Evolutionary conservation across 2,329 filamentous ascomycete genomes (phyloP).

Genomic region (Escovopsis sp.): DNA sequence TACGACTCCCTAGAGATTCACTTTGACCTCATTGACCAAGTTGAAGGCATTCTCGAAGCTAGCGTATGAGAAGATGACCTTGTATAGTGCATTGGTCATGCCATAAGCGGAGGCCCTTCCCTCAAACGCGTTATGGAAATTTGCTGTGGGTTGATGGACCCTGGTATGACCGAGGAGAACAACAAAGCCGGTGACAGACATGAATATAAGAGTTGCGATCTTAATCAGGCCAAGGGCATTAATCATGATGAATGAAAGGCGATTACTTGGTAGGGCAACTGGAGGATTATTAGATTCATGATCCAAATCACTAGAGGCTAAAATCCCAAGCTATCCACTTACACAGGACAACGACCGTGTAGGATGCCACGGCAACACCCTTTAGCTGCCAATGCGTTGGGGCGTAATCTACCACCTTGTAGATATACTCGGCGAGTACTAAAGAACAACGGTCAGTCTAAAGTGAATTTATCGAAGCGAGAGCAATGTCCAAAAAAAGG

Average conservation of each 20-base stretch:
- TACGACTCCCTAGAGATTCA: neutral
- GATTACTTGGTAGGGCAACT: conserved; percentile 38
- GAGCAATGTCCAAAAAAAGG: too few species aligned
- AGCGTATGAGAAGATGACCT: conserved; percentile 42
- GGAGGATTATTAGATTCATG: neutral
- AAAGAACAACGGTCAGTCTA: neutral
- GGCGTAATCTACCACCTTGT: conserved; percentile 34
- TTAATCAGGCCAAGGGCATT: conserved; percentile 46
- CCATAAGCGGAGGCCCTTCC: conserved; percentile 22
- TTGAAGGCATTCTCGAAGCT: conserved; percentile 48
- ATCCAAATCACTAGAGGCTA: too few species aligned
- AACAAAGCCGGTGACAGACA: conserved; percentile 45
- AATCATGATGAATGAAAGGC: conserved; percentile 38
- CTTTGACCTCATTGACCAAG: conserved; percentile 37
- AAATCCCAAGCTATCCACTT: conserved; percentile 11
- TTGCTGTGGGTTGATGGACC: conserved; percentile 18
- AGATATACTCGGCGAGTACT: conserved; percentile 50
- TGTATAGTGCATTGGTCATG: conserved; percentile 35
- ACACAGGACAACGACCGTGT: conserved; percentile 44
- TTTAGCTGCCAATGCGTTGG: conserved; percentile 50
- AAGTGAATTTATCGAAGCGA: neutral
- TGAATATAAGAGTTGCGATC: conserved; percentile 46
- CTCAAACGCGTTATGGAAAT: conserved; percentile 22
- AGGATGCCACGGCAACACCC: conserved; percentile 49
- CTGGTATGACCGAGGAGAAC: conserved; percentile 31